Evolutionary conservation across 1,139 yeast genomes (phyloP).

Genomic region (Blastobotrys aristatus): DNA sequence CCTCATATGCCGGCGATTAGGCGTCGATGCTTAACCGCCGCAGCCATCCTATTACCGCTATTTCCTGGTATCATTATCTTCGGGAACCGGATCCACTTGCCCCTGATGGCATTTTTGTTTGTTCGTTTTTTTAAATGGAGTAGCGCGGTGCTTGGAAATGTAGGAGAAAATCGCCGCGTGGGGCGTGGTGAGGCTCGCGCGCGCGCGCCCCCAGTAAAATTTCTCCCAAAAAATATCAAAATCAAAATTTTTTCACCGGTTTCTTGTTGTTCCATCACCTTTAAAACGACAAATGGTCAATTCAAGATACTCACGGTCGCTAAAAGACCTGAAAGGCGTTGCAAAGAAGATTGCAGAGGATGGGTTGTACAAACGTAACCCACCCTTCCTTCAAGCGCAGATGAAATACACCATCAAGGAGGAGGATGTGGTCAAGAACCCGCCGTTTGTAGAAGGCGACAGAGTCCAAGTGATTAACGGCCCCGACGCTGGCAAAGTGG

Average conservation of each 20-base stretch:
- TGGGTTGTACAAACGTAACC: conserved; percentile 20
- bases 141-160: too few relatives aligned
- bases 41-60: too few relatives aligned
- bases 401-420: conserved; percentile 24
- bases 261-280: background rate
- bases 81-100: too few relatives aligned
- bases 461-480: conserved; percentile 65
- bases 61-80: too few relatives aligned
- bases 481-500: conserved; percentile 63
- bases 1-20: too few relatives aligned
- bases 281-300: conserved; percentile 7
- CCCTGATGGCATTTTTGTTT: too few relatives aligned
- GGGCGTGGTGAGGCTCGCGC: too few relatives aligned
- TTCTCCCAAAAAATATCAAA: too few relatives aligned
- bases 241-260: background rate
- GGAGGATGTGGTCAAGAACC: conserved; percentile 20
- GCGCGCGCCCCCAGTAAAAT: background rate
- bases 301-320: conserved; percentile 17
- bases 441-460: conserved; percentile 53
- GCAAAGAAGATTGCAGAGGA: conserved; percentile 23
- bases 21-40: too few relatives aligned
- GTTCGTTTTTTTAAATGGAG: too few relatives aligned
- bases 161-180: too few relatives aligned
- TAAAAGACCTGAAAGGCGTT: conserved; percentile 23
- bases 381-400: conserved; percentile 26